phyloP scores from a whole-genome alignment of 2,329 filamentous ascomycete species.

The Leptosphaerulina australis region DNA sequence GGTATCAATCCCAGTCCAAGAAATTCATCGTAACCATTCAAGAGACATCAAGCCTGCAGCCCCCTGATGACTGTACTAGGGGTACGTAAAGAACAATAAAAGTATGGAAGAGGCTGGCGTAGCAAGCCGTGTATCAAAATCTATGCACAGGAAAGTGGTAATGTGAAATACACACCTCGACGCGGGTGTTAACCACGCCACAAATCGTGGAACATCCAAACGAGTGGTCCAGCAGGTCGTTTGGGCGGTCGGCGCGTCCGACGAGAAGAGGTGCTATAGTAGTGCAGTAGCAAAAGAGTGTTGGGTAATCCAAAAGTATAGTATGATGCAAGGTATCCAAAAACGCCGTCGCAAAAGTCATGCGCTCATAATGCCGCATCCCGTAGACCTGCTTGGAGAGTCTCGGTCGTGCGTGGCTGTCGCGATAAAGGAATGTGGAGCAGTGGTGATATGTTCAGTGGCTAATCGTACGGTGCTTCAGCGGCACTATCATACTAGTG shows the following conservation, averaged over 20 bases:
- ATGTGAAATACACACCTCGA: conserved; percentile 1
- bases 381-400: neutral
- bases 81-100: neutral
- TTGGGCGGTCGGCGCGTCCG: conserved; percentile 6
- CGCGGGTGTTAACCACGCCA: conserved; percentile 3
- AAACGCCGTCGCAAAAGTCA: conserved; percentile 25
- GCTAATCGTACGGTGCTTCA: conserved; percentile 15
- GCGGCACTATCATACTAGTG: conserved; percentile 28
- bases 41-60: conserved; percentile 11
- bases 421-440: conserved; percentile 16
- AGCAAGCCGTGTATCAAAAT: conserved; percentile 10
- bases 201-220: neutral
- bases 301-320: conserved; percentile 10
- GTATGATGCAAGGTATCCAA: conserved; percentile 13
- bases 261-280: neutral
- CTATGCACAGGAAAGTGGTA: conserved; percentile 10
- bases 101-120: conserved; percentile 6
- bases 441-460: conserved; percentile 10
- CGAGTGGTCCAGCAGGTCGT: conserved; percentile 1
- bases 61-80: neutral
- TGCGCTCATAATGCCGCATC: conserved; percentile 21
- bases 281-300: conserved; percentile 7
- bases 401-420: conserved; percentile 13
- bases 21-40: conserved; percentile 7
- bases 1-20: conserved; percentile 14